phyloP scores from a whole-genome alignment of 148 eudicot species.

The Camellia granthamiana region DNA sequence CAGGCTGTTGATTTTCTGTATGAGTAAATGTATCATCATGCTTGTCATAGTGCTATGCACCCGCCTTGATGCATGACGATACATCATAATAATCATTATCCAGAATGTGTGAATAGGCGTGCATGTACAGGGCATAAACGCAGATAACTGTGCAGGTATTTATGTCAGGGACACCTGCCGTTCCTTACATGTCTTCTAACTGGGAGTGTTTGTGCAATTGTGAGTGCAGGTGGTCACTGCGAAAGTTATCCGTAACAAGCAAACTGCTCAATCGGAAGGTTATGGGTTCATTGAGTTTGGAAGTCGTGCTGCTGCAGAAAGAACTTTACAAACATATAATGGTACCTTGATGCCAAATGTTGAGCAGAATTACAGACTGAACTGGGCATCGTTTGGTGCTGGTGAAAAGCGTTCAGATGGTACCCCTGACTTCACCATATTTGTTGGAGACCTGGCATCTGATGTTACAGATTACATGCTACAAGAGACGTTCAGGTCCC shows the following conservation, averaged over 20 bases:
- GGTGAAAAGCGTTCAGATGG: slow-evolving; percentile 81
- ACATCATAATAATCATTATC: neutral
- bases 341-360: slow-evolving; percentile 73
- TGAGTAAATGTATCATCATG: neutral
- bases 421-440: slow-evolving; percentile 67
- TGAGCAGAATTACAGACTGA: slow-evolving; percentile 74
- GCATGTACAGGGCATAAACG: neutral
- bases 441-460: slow-evolving; percentile 90
- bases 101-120: neutral
- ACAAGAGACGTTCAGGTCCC: slow-evolving; percentile 76
- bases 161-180: neutral
- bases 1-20: neutral
- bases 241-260: slow-evolving; percentile 86
- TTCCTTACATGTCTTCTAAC: neutral
- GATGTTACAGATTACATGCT: slow-evolving; percentile 84
- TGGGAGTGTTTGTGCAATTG: neutral
- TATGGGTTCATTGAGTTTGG: slow-evolving; percentile 86
- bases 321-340: slow-evolving; percentile 62
- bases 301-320: slow-evolving; percentile 77
- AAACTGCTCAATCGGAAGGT: slow-evolving; percentile 69
- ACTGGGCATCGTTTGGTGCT: slow-evolving; percentile 89
- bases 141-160: neutral
- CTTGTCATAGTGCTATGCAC: neutral
- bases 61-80: neutral
- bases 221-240: slow-evolving; percentile 55